phyloP scores from a whole-genome alignment of 441 rosid genomes.

The Bocquillonia castaneifolia region DNA sequence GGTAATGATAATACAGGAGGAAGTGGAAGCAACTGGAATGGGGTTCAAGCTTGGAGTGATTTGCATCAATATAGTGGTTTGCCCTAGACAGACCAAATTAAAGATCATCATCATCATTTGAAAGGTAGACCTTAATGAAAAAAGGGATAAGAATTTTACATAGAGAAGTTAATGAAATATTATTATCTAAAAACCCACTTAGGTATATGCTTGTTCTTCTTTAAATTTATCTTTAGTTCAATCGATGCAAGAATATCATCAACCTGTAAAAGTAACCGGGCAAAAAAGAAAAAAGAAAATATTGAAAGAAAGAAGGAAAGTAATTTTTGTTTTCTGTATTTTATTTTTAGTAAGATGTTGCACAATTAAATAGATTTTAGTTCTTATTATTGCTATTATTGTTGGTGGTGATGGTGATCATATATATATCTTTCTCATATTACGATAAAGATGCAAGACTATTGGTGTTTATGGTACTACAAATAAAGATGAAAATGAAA shows the following conservation, averaged over 20 bases:
- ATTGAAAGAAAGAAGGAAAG: conserved; percentile 7
- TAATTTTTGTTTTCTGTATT: conserved; percentile 9
- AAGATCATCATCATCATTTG: conserved; percentile 5
- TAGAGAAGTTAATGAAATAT: conserved; percentile 9
- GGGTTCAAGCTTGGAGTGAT: conserved; percentile 64
- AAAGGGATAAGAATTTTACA: not conserved
- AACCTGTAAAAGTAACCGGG: conserved; percentile 30
- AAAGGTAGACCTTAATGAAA: conserved; percentile 22
- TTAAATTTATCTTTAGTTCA: conserved; percentile 15
- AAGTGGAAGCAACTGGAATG: conserved; percentile 45
- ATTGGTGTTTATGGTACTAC: conserved; percentile 15
- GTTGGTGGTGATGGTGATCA: not conserved
- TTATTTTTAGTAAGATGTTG: conserved; percentile 25
- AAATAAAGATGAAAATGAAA: conserved; percentile 19
- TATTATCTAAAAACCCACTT: conserved; percentile 22
- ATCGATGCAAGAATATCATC: conserved; percentile 19
- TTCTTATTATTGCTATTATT: conserved; percentile 12
- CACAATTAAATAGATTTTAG: conserved; percentile 19
- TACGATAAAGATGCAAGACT: conserved; percentile 18
- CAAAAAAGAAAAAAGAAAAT: not conserved
- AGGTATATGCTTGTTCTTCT: conserved; percentile 32
- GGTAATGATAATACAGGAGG: conserved; percentile 31
- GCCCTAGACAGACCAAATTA: too few species aligned
- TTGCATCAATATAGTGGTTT: conserved; percentile 57
- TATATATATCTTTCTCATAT: conserved; percentile 7